Evolutionary conservation across 495 filamentous ascomycete species (phyloP), one percentile per base, ranked within the genome.

Genomic region (Pyronema domesticum): DNA sequence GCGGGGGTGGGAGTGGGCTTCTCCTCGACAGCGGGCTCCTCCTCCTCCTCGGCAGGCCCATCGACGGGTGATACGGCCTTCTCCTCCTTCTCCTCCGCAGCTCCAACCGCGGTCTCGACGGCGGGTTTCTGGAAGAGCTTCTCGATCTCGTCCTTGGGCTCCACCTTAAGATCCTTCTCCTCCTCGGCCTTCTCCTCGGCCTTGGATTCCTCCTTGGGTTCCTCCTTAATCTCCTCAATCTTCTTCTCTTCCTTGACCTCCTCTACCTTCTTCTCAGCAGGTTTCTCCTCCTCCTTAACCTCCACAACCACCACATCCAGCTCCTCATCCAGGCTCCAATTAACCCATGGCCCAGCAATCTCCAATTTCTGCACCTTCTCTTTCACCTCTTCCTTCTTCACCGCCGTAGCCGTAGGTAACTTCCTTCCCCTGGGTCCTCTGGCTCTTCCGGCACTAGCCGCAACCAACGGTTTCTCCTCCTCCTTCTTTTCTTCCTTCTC

Each of bases 391-490:
- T 48, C 5, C 14, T 58, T 35, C 34, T 39, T 9, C 46, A 55
- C 53, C 19, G 58, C 53, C 5, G 46, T 54, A 33, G 58, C 53
- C 5, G 46, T 54, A 33, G 39, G 40, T 37, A 36, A 15, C 52
- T 54, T 54, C 65, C 91, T 74, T 56, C 91, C 76, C 59, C 83
- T 80, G 7, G 91, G 91, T 18, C 91, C 93, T 58, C 84, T 81
- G 14, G 91, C 91, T 54, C 91, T 73, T 11, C 87, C 79, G 70
- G 96, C 96, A 52, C 93, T 75, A 33, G 87, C 86, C 70, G 96
- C 91, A 36, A 70, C 73, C 33, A 98, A 69, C 10, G 87, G 86
- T 14, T 73, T 77, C 67, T 88, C 80, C 59, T 78, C 73, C 56
- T 75, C 71, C 46, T 79, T 76, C 46, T 80, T 76, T 58, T 85